Percentiles rank a stretch among this genome's conserved stretches.
These are phyloP conservation scores for Amanita brunnescens DNA, from an alignment of 768 basidiomycete species.

Conservation along the genomic window DNA sequence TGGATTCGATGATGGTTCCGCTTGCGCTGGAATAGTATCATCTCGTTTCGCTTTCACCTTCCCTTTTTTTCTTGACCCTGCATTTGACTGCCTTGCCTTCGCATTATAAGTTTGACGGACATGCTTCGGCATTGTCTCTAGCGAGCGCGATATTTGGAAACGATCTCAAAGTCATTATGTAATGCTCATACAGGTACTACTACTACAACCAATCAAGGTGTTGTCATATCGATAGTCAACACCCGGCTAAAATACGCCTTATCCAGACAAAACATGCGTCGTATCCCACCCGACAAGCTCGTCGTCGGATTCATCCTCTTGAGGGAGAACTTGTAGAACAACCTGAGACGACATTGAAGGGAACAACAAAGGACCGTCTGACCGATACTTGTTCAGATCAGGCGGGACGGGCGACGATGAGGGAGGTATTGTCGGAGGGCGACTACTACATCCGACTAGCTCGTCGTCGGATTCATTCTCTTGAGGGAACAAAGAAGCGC, in stretches of 20 bases:
- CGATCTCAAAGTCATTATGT: too few relatives aligned
- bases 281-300: constrained; percentile 20
- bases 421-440: too few relatives aligned
- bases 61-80: constrained; percentile 57
- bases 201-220: too few relatives aligned
- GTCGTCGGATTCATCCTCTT: constrained; percentile 18
- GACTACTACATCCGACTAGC: constrained; percentile 17
- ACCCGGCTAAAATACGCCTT: too few relatives aligned
- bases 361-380: neutral
- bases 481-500: neutral
- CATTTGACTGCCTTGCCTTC: constrained; percentile 56
- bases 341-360: constrained; percentile 1
- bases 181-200: constrained; percentile 11
- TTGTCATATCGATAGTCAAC: too few relatives aligned
- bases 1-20: constrained; percentile 30
- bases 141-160: too few relatives aligned
- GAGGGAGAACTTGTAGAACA: neutral
- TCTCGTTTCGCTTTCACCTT: constrained; percentile 27
- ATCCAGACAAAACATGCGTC: constrained; percentile 12
- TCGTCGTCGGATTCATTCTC: constrained; percentile 21
- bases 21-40: constrained; percentile 5
- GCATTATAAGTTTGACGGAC: constrained; percentile 43
- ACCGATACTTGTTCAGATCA: neutral
- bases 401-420: neutral
- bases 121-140: constrained; percentile 8